Evolutionary conservation across 2,329 filamentous ascomycete species (phyloP).

Genomic region (Trichocomaceae sp.): DNA sequence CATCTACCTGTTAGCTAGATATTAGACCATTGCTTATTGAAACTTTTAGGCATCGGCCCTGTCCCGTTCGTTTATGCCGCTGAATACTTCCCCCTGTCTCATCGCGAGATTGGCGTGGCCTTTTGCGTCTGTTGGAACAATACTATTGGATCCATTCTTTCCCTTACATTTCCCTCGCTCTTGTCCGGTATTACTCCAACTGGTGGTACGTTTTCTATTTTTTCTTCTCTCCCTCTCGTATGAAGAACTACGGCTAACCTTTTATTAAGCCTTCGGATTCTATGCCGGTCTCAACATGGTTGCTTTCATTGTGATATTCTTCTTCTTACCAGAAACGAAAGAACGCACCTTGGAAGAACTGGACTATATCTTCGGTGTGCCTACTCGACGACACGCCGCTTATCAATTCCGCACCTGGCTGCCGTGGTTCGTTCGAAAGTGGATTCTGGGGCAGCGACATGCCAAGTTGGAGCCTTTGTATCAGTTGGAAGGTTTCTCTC

Average conservation of each 20-base stretch:
- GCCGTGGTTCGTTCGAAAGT: conserved; percentile 57
- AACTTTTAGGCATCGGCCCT: conserved; percentile 34
- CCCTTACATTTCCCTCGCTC: conserved; percentile 45
- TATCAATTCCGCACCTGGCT: conserved; percentile 53
- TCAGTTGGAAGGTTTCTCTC: conserved; percentile 33
- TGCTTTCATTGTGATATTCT: conserved; percentile 59
- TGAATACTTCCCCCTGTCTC: conserved; percentile 50
- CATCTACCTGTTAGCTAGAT: conserved; percentile 5
- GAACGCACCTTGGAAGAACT: conserved; percentile 48
- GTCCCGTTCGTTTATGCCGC: conserved; percentile 48
- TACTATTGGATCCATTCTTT: conserved; percentile 45
- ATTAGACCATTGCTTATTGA: conserved; percentile 17
- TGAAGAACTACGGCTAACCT: conserved; percentile 12
- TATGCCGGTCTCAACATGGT: conserved; percentile 55
- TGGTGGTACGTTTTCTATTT: conserved; percentile 23
- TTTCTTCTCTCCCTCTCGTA: neutral
- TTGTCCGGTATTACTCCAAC: conserved; percentile 44
- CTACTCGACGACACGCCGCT: conserved; percentile 50
- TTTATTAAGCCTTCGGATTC: conserved; percentile 49
- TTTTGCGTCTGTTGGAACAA: conserved; percentile 40
- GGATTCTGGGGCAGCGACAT: conserved; percentile 44
- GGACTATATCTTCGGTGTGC: conserved; percentile 54
- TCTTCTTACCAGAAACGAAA: conserved; percentile 53
- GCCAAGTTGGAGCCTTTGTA: conserved; percentile 47
- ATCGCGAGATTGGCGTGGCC: conserved; percentile 46